phyloP scores from a whole-genome alignment of 257 asterid genomes.

The Solanum sitiens region DNA sequence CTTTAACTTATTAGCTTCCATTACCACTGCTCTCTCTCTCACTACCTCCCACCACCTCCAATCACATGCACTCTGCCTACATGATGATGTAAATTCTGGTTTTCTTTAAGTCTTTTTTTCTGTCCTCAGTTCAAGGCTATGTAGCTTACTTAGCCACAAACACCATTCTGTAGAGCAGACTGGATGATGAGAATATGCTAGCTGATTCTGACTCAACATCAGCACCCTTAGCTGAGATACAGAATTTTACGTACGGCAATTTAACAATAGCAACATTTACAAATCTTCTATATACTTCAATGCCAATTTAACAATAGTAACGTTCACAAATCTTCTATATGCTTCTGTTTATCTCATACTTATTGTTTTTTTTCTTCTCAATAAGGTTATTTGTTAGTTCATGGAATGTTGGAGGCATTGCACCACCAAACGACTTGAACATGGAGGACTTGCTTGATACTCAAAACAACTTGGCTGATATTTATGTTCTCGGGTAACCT shows the following conservation, averaged over 20 bases:
- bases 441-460: constrained; percentile 36
- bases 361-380: neutral
- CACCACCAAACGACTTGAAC: constrained; percentile 42
- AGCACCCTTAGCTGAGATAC: constrained; percentile 4
- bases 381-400: constrained; percentile 48
- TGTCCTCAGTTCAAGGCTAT: constrained; percentile 3
- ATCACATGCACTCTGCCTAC: neutral
- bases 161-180: constrained; percentile 6
- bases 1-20: neutral
- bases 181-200: neutral
- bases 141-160: constrained; percentile 8
- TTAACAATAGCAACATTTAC: neutral
- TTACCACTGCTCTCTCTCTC: neutral
- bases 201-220: constrained; percentile 1
- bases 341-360: neutral
- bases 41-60: neutral
- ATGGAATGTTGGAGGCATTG: constrained; percentile 62
- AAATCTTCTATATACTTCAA: neutral
- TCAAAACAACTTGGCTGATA: constrained; percentile 37
- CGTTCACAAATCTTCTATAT: neutral
- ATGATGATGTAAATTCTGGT: neutral
- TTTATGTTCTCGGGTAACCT: constrained; percentile 55
- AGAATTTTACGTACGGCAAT: constrained; percentile 10
- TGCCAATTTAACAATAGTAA: constrained; percentile 1
- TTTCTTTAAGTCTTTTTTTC: neutral